A percentile compares a stretch with the other conserved stretches of the same genome.
phyloP scores from a whole-genome alignment of 345 rosid species.

The Linum lewisii region DNA sequence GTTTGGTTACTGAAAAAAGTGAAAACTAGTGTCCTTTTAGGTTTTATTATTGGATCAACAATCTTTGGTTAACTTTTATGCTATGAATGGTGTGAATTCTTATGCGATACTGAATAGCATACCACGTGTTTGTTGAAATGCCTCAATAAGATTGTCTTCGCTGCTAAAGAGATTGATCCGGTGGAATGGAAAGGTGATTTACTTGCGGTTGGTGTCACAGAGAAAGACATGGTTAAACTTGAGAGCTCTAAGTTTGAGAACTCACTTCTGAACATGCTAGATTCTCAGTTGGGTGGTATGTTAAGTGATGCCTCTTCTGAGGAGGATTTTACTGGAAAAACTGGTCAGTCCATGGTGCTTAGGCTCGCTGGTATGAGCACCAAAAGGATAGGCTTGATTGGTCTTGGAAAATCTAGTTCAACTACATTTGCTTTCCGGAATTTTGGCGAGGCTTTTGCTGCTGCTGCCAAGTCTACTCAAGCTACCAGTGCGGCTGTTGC shows the following conservation, averaged over 20 bases:
- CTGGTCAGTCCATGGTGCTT: slow-evolving; percentile 68
- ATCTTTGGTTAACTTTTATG: neutral
- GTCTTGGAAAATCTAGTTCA: slow-evolving; percentile 64
- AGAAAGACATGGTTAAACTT: slow-evolving; percentile 62
- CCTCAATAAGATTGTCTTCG: slow-evolving; percentile 47
- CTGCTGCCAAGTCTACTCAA: slow-evolving; percentile 67
- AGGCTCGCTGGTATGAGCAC: slow-evolving; percentile 65
- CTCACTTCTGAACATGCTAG: slow-evolving; percentile 59
- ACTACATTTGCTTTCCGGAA: slow-evolving; percentile 33
- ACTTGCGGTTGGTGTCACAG: slow-evolving; percentile 76
- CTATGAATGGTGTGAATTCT: neutral
- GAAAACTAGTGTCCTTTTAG: no score
- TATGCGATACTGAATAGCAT: slow-evolving; percentile 1
- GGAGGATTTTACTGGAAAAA: slow-evolving; percentile 84
- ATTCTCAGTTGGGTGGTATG: slow-evolving; percentile 56
- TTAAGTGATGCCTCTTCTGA: slow-evolving; percentile 62
- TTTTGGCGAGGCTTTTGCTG: slow-evolving; percentile 66
- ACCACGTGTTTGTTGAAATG: slow-evolving; percentile 15
- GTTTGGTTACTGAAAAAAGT: neutral
- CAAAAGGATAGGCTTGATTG: slow-evolving; percentile 81
- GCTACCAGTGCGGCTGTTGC: slow-evolving; percentile 44
- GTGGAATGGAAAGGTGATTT: slow-evolving; percentile 89
- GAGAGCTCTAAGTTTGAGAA: slow-evolving; percentile 56
- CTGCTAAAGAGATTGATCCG: slow-evolving; percentile 65
- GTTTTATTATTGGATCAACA: neutral